These are phyloP conservation scores for Cornus kousa DNA, from an alignment of 148 eudicot species.

Conservation along the genomic window DNA sequence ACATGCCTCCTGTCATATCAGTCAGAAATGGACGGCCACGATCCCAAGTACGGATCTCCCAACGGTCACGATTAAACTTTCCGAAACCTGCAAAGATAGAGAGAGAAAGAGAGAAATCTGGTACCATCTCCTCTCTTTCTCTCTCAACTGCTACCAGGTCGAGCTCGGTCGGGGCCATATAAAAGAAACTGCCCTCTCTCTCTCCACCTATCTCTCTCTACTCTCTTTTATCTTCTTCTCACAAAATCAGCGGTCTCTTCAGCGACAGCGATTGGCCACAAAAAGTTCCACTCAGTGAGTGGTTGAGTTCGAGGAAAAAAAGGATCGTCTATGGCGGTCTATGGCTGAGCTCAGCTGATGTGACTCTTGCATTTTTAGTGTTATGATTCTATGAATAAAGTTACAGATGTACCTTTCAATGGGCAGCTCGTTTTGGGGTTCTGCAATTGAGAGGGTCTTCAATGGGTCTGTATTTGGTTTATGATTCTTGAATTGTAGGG, in stretches of 20 bases:
- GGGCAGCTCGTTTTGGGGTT: neutral
- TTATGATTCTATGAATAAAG: neutral
- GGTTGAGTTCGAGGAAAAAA: neutral
- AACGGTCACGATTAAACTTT: constrained; percentile 17
- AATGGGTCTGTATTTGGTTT: constrained; percentile 23
- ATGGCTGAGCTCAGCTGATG: constrained; percentile 26
- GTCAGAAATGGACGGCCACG: constrained; percentile 45
- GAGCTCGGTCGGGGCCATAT: constrained; percentile 38
- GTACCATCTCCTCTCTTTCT: constrained; percentile 4
- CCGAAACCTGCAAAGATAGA: neutral
- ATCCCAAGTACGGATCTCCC: constrained; percentile 47
- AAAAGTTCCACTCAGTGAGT: constrained; percentile 4
- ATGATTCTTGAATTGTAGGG: constrained; percentile 9
- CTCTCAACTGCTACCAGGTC: constrained; percentile 39
- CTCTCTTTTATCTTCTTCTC: neutral
- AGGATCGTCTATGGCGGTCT: constrained; percentile 13
- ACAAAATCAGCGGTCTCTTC: neutral
- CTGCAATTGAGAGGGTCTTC: neutral
- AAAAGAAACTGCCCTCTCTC: neutral
- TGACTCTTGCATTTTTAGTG: neutral
- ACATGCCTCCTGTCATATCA: constrained; percentile 94
- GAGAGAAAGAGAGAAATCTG: neutral
- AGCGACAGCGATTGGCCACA: constrained; percentile 18
- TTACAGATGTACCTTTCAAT: neutral
- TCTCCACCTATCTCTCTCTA: neutral